Conservation (phyloP, 495 filamentous ascomycete species). For the Letharia lupina region DNA sequence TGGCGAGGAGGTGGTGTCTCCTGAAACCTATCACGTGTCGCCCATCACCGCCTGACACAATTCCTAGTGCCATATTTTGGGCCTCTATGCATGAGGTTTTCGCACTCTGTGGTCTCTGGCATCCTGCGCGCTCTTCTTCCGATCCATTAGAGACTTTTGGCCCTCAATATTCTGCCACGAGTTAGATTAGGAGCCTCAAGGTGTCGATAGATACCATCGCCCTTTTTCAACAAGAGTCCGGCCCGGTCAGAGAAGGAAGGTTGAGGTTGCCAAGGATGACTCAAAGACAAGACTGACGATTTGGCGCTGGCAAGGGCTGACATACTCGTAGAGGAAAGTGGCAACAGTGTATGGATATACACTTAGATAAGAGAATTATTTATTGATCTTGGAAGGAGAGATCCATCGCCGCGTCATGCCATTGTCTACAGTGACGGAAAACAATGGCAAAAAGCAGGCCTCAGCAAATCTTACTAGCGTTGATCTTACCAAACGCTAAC, state of each 20-base stretch:
- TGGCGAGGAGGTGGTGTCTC: background rate
- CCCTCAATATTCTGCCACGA: background rate
- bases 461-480: background rate
- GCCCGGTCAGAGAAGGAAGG: background rate
- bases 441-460: background rate
- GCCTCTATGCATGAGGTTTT: background rate
- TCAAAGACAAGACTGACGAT: background rate
- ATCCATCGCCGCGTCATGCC: background rate
- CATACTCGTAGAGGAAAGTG: background rate
- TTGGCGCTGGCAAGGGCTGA: background rate
- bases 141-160: background rate
- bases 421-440: background rate
- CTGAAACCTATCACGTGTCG: background rate
- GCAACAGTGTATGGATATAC: background rate
- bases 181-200: accelerated
- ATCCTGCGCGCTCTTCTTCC: background rate
- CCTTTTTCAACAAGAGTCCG: background rate
- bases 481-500: background rate
- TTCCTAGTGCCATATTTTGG: background rate
- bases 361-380: background rate
- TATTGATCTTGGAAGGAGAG: background rate
- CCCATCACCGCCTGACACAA: background rate
- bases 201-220: background rate
- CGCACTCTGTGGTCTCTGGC: background rate
- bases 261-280: background rate